These are phyloP conservation scores for Leishmania tarentolae DNA, from an alignment of 208 protist species.

Conservation along the genomic window DNA sequence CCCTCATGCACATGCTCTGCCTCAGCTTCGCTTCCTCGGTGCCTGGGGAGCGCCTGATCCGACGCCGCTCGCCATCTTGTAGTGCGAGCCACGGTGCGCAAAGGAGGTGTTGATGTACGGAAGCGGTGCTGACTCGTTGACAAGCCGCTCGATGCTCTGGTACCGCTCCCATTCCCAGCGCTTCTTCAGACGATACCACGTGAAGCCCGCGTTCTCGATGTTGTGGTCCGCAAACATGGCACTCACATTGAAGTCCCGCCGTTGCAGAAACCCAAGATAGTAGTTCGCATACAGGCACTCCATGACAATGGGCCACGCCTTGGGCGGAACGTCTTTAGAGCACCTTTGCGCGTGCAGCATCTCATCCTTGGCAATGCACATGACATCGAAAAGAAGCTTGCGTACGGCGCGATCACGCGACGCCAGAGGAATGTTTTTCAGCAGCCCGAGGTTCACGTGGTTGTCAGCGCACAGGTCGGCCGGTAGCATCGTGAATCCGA, in stretches of 20 bases:
- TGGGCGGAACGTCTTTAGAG: conserved; percentile 60
- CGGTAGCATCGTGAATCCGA: conserved; percentile 90
- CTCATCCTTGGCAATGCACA: conserved; percentile 85
- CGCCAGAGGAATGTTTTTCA: conserved; percentile 84
- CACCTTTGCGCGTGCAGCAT: conserved; percentile 83
- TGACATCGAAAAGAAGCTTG: conserved; percentile 78
- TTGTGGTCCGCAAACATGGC: conserved; percentile 90
- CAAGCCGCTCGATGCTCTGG: conserved; percentile 73
- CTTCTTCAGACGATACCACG: conserved; percentile 87
- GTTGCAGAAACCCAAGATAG: conserved; percentile 86
- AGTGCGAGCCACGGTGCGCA: conserved; percentile 53
- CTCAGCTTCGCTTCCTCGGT: conserved; percentile 5
- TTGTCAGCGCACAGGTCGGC: conserved; percentile 89
- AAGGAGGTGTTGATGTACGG: conserved; percentile 64
- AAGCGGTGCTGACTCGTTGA: conserved; percentile 74
- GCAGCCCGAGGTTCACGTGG: conserved; percentile 83
- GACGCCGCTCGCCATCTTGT: conserved; percentile 58
- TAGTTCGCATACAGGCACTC: conserved; percentile 89
- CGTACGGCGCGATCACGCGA: conserved; percentile 80
- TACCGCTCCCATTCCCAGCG: conserved; percentile 78
- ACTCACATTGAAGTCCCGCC: conserved; percentile 85
- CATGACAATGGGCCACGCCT: conserved; percentile 85
- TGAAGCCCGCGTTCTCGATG: conserved; percentile 83
- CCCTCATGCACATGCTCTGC: not conserved
- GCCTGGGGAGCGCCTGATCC: not conserved